phyloP scores from a whole-genome alignment of 805 yeast species.

The Saturnispora sekii region DNA sequence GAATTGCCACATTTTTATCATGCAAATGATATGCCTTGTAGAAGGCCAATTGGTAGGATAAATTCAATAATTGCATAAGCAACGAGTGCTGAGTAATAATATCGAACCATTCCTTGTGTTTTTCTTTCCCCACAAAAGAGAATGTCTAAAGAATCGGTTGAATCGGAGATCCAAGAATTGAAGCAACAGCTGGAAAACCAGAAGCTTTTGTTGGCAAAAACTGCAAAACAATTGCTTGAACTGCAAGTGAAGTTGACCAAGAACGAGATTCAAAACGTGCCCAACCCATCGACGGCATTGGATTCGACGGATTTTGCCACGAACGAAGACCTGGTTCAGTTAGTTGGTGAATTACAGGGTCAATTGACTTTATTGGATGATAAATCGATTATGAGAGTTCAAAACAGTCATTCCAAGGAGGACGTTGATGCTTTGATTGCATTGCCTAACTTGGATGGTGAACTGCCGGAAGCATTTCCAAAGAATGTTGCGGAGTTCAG shows the following conservation, averaged over 20 bases:
- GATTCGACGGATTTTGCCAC: constrained; percentile 57
- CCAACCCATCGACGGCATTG: constrained; percentile 14
- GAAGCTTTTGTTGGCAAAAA: constrained; percentile 51
- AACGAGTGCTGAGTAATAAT: background rate
- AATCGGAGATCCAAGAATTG: constrained; percentile 42
- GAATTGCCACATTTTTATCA: constrained; percentile 61
- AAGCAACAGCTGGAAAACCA: constrained; percentile 40
- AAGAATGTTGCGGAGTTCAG: constrained; percentile 43
- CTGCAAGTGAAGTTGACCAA: constrained; percentile 51
- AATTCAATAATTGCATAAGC: constrained; percentile 23
- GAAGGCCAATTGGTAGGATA: constrained; percentile 47
- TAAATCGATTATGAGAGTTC: constrained; percentile 59
- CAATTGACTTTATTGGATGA: constrained; percentile 76
- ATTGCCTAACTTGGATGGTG: constrained; percentile 73
- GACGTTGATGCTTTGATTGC: constrained; percentile 48
- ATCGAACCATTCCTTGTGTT: background rate
- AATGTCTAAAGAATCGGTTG: constrained; percentile 11
- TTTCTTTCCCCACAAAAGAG: background rate
- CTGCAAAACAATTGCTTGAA: constrained; percentile 71
- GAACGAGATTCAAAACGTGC: constrained; percentile 18
- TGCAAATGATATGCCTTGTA: constrained; percentile 35
- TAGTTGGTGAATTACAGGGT: constrained; percentile 84
- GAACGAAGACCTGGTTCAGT: constrained; percentile 75
- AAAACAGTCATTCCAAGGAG: constrained; percentile 43
- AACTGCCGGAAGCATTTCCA: constrained; percentile 55